Conservation (phyloP, 371 early-diverging fungal genomes). For the Mucor velutinosus region DNA sequence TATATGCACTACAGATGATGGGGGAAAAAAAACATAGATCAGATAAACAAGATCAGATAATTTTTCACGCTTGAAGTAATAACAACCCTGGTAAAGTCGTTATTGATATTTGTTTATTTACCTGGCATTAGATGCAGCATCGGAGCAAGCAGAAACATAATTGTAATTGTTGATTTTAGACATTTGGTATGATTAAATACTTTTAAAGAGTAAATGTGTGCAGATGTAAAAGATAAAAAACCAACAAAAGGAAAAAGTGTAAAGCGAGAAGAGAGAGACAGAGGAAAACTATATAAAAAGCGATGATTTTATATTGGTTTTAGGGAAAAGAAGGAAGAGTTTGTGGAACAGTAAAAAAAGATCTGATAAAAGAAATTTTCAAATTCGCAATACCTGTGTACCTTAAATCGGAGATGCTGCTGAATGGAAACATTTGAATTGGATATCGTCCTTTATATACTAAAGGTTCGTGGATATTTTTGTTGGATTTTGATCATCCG, state of each 20-base stretch:
- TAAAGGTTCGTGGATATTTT: not conserved
- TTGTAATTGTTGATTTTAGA: slow-evolving; percentile 18
- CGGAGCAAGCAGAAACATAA: slow-evolving; percentile 15
- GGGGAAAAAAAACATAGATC: not conserved
- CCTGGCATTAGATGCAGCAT: slow-evolving; percentile 7
- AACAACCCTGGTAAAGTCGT: not conserved
- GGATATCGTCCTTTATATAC: not conserved
- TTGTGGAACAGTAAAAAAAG: slow-evolving; percentile 17
- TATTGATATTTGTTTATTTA: slow-evolving; percentile 5
- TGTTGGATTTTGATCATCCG: slow-evolving; percentile 21
- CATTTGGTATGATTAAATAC: slow-evolving; percentile 1
- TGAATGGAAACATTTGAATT: not conserved
- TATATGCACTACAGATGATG: not conserved
- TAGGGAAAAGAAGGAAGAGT: slow-evolving; percentile 18
- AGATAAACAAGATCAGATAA: slow-evolving; percentile 1
- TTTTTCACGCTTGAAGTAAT: not conserved
- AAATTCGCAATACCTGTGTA: not conserved
- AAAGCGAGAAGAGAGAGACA: slow-evolving; percentile 4
- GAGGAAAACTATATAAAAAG: not conserved
- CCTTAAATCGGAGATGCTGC: slow-evolving; percentile 15
- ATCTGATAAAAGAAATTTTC: slow-evolving; percentile 30
- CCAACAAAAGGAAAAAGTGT: not conserved
- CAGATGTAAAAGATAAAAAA: not conserved
- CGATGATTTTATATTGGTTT: not conserved
- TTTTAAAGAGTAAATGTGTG: not conserved